These are phyloP conservation scores for Elymus sibiricus DNA, from an alignment of 176 grass and related monocot species.

Conservation along the genomic window DNA sequence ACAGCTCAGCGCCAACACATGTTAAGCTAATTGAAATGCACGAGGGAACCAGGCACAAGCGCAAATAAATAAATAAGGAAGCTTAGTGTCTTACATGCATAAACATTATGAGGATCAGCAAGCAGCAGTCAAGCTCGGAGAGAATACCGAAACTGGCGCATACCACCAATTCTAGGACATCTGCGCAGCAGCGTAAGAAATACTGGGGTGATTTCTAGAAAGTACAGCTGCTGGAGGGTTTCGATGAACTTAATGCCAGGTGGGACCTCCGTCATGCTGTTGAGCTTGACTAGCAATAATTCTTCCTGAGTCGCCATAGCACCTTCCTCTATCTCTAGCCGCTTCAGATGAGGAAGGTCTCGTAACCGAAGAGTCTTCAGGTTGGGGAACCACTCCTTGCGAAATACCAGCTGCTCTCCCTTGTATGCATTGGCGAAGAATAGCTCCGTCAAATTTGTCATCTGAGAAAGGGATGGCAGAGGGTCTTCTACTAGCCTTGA, in stretches of 20 bases:
- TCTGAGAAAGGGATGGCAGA: background rate
- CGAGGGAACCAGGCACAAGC: background rate
- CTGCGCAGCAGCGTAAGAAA: background rate
- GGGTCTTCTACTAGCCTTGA: background rate
- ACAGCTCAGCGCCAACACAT: background rate
- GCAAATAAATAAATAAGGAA: background rate
- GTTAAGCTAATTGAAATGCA: background rate
- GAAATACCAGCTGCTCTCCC: background rate
- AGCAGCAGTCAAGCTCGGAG: background rate
- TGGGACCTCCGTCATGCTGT: background rate
- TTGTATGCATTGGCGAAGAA: background rate
- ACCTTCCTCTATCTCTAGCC: constrained; percentile 14
- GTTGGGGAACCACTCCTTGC: constrained; percentile 10
- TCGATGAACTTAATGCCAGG: constrained; percentile 1
- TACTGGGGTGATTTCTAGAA: background rate
- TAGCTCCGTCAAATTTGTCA: background rate
- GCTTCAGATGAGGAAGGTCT: background rate
- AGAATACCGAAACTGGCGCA: background rate
- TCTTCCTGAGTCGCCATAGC: background rate
- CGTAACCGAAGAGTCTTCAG: background rate
- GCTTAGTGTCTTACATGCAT: background rate
- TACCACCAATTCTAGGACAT: too few relatives aligned
- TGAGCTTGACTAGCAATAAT: background rate
- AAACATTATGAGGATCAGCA: background rate
- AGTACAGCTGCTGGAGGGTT: background rate